phyloP scores from a whole-genome alignment of 306 rosid genomes.

The Alnus glutinosa region DNA sequence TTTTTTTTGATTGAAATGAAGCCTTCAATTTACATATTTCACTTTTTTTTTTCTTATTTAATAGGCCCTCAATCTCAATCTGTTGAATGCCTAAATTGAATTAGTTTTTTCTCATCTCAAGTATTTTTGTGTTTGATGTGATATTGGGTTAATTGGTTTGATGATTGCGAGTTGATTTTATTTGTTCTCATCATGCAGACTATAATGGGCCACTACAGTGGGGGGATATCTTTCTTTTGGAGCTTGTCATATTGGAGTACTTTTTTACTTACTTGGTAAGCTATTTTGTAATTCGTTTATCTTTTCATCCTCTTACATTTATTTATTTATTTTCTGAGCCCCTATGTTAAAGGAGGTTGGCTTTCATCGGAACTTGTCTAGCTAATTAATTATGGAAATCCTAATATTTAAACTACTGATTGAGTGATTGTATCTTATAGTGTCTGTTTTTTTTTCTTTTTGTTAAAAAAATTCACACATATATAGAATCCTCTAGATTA shows the following conservation, averaged over 20 bases:
- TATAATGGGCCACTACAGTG: slow-evolving; percentile 51
- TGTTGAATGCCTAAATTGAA: not conserved
- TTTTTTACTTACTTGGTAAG: slow-evolving; percentile 85
- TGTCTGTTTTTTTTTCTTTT: not conserved
- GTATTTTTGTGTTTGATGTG: not conserved
- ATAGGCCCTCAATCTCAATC: too few species aligned
- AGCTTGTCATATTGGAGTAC: slow-evolving; percentile 99
- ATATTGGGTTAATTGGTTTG: not conserved
- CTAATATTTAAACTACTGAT: not conserved
- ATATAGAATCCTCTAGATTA: not conserved
- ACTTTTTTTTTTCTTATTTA: too few species aligned
- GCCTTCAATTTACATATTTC: too few species aligned
- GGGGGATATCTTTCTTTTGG: slow-evolving; percentile 95
- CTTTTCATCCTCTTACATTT: not conserved
- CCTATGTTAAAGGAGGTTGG: not conserved
- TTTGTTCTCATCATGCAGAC: slow-evolving; percentile 49
- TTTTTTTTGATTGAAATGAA: not conserved
- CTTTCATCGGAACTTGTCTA: not conserved
- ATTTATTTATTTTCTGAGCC: not conserved
- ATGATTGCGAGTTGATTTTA: slow-evolving; percentile 7
- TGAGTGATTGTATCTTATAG: not conserved
- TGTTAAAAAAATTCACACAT: not conserved
- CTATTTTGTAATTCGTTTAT: not conserved
- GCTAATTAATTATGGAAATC: not conserved
- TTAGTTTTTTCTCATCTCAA: too few species aligned